Evolutionary conservation across 2,329 filamentous ascomycete genomes (phyloP), one percentile per base, ranked within the genome.

Genomic region (Elsinoe arachidis): DNA sequence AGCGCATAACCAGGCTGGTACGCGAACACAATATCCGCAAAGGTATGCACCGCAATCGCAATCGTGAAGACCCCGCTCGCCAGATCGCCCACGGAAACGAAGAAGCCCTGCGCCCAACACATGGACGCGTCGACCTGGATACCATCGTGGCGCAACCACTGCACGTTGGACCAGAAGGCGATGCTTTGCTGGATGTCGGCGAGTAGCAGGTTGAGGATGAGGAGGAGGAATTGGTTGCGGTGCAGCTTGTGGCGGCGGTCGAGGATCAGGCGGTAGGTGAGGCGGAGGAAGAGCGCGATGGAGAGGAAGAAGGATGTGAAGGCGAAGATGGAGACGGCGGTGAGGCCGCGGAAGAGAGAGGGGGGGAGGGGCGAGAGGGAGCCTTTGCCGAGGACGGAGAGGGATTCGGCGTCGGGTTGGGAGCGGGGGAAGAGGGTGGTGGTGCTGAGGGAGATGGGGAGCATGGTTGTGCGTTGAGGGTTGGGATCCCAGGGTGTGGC

Each of bases 151-250:
- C 69, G 66, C 2, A 86, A 70, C 78, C 84, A 85, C 17, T 76
- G 69, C 0, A 77, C 73, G 60, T 85, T 86, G 51, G 86, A 72
- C 44, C 83, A 63, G 64, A 87, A 87, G 10, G 82, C 82, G 1
- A 81, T 67, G 4, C 82, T 77, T 64, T 87, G 84, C 63, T 85
- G 82, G 56, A 85, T 77, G 63, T 88, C 85, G 60, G 85, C 83
- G 21, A 85, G 71, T 4, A 87, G 72, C 0, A 88, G 76, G 66
- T 87, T 87, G 69, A 85, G 81, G 58, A 87, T 83, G 2, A 88
- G 74, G 1, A 87, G 73, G 19, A 87, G 74, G 65, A 87, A 85
- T 67, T 87, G 85, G 61, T 86, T 86, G 0, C 54, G 77, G 57
- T 62, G 65, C 38, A 61, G 65, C 52, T 61, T 63, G 59, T 67